These are phyloP conservation scores for Rhamnella rubrinervis DNA, from an alignment of 331 rosid genomes.

Conservation along the genomic window DNA sequence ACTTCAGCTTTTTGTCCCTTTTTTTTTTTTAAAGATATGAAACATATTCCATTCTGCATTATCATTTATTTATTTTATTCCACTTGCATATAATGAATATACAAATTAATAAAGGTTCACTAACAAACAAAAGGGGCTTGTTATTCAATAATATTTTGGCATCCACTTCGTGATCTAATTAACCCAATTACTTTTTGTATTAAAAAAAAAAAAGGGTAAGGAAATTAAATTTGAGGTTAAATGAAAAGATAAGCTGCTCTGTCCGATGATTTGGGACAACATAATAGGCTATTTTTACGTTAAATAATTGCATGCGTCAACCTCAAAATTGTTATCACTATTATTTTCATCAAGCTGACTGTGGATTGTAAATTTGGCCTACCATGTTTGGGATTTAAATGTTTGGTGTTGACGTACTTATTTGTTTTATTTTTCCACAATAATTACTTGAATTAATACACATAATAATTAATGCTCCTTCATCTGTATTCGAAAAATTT, in stretches of 20 bases:
- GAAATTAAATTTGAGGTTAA: not conserved
- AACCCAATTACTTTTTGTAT: not conserved
- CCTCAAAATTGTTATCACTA: slow-evolving; percentile 5
- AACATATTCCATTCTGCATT: not conserved
- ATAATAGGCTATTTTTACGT: not conserved
- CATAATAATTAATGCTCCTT: too few species aligned
- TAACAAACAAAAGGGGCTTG: too few species aligned
- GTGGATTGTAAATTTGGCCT: not conserved
- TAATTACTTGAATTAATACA: too few species aligned
- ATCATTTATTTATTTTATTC: too few species aligned
- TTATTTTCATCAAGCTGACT: not conserved
- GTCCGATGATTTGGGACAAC: slow-evolving; percentile 11
- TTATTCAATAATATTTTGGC: too few species aligned
- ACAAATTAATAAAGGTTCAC: too few species aligned
- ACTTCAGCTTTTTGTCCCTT: not conserved
- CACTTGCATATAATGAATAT: too few species aligned
- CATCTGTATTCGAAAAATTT: too few species aligned
- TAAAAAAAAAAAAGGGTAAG: not conserved
- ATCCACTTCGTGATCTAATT: too few species aligned
- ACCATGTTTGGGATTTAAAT: not conserved
- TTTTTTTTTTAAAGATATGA: too few species aligned
- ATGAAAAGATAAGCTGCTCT: slow-evolving; percentile 8
- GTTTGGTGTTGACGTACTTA: too few species aligned
- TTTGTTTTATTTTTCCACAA: too few species aligned
- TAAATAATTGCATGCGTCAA: slow-evolving; percentile 2